Percentiles rank a stretch among this genome's conserved stretches.
These are phyloP conservation scores for Aspergillus transmontanensis DNA, from an alignment of 2,329 filamentous ascomycete species.

Conservation along the genomic window DNA sequence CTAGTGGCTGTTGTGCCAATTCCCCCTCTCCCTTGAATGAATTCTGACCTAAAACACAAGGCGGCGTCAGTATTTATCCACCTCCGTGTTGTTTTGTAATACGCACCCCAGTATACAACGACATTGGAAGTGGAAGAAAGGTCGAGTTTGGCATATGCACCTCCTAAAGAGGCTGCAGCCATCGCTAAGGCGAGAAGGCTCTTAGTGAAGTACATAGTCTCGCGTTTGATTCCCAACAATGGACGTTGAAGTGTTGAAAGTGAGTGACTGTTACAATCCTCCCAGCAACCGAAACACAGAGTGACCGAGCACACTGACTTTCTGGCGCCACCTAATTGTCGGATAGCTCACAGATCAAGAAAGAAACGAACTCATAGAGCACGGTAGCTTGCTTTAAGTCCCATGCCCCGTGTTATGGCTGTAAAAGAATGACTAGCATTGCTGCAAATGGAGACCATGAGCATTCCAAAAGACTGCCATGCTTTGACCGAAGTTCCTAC, in stretches of 20 bases:
- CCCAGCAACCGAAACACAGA: not conserved
- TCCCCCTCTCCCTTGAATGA: slow-evolving; percentile 53
- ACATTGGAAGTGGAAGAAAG: slow-evolving; percentile 56
- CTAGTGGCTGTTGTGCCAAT: slow-evolving; percentile 57
- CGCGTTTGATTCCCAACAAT: not conserved
- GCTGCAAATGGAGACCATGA: not conserved
- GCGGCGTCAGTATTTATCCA: not conserved
- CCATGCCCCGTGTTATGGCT: not conserved
- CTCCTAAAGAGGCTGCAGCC: slow-evolving; percentile 33
- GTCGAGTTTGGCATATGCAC: slow-evolving; percentile 46
- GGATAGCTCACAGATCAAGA: not conserved
- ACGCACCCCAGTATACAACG: slow-evolving; percentile 65
- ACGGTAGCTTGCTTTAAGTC: not conserved
- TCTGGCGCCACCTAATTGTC: not conserved
- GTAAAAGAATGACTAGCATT: not conserved
- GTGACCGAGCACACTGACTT: not conserved
- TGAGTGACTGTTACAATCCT: not conserved
- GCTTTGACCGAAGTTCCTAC: not conserved
- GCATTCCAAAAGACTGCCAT: not conserved
- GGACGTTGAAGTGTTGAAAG: not conserved
- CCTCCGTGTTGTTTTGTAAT: not conserved
- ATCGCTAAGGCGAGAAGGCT: slow-evolving; percentile 28
- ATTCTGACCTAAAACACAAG: slow-evolving; percentile 56
- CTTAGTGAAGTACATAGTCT: slow-evolving; percentile 31
- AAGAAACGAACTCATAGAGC: not conserved